phyloP scores from a whole-genome alignment of 202 grass and related monocot genomes.

The Setaria italica region DNA sequence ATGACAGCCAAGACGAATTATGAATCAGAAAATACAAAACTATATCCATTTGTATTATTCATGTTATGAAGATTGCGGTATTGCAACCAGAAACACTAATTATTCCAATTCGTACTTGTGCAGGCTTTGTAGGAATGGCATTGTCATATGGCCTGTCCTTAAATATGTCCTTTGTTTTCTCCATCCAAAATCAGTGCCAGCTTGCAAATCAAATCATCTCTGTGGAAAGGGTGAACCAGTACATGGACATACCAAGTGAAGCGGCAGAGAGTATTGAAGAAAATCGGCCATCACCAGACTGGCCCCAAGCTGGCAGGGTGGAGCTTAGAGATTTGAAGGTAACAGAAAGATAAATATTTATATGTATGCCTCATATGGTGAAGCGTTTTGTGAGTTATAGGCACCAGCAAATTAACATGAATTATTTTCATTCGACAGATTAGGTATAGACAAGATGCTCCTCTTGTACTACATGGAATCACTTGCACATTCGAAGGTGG shows the following conservation, averaged over 20 bases:
- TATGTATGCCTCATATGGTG: neutral
- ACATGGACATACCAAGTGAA: conserved; percentile 82
- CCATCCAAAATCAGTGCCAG: conserved; percentile 80
- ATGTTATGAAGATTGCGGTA: conserved; percentile 1
- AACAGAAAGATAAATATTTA: conserved; percentile 17
- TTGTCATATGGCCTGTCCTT: conserved; percentile 92
- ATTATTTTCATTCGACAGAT: conserved; percentile 65
- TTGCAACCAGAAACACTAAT: conserved; percentile 6
- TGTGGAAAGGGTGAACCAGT: conserved; percentile 91
- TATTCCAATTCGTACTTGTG: neutral
- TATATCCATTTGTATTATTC: neutral
- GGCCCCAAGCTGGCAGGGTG: conserved; percentile 76
- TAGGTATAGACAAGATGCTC: conserved; percentile 70
- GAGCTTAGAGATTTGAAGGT: conserved; percentile 87
- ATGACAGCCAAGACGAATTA: too few relatives aligned
- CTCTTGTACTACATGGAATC: conserved; percentile 78
- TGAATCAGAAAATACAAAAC: neutral
- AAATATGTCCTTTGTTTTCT: conserved; percentile 76
- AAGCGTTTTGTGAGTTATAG: neutral
- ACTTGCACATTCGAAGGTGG: conserved; percentile 82
- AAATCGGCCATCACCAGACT: conserved; percentile 64
- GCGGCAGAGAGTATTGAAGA: conserved; percentile 70
- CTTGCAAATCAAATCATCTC: conserved; percentile 85
- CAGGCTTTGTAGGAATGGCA: conserved; percentile 95
- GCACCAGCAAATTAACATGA: neutral